Evolutionary conservation across 2,329 filamentous ascomycete species (phyloP), one percentile per base, ranked within the genome.

Genomic region (Dissoconium aciculare): DNA sequence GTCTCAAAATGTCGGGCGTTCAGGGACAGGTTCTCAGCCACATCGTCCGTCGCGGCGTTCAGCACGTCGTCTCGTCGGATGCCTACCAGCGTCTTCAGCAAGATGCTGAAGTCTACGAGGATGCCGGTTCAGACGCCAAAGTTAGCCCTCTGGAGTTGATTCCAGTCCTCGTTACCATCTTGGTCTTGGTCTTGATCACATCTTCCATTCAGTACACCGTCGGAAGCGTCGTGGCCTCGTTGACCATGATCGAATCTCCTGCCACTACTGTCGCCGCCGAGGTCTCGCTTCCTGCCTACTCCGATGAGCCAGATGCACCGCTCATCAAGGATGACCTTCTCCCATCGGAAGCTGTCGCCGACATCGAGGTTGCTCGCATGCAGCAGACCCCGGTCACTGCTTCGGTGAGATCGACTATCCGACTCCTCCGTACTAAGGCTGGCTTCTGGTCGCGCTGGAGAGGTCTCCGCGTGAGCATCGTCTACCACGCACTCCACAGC

Each of bases 211-310:
- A 43, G 27, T 79, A 78, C 55, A 71, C 68, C 26, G 66, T 74
- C 41, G 66, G 66, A 33, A 54, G 64, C 34, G 59, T 80, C 32
- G 57, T 78, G 26, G 63, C 68, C 2, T 70, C 69, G 4, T 63
- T 80, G 25, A 63, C 71, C 38, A 71, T 73, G 56, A 62, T 80
- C 44, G 75, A 80, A 52, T 67, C 67, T 27, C 63, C 68, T 21
- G 58, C 64, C 40, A 63, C 64, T 15, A 63, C 63, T 30, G 63
- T 60, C 37, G 56, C 60, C 39, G 47, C 63, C 40, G 47, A 53
- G 37, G 53, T 56, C 15, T 49, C 44, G 36, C 66, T 40, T 56
- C 63, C 46, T 55, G 39, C 45, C 6, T 53, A 69, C 32, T 56
- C 64, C 30, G 62, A 69, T 44, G 59, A 66, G 39, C 46, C 56